Base-by-base conservation (phyloP, 148 eudicot genomes). In the Dysphania ambrosioides region DNA sequence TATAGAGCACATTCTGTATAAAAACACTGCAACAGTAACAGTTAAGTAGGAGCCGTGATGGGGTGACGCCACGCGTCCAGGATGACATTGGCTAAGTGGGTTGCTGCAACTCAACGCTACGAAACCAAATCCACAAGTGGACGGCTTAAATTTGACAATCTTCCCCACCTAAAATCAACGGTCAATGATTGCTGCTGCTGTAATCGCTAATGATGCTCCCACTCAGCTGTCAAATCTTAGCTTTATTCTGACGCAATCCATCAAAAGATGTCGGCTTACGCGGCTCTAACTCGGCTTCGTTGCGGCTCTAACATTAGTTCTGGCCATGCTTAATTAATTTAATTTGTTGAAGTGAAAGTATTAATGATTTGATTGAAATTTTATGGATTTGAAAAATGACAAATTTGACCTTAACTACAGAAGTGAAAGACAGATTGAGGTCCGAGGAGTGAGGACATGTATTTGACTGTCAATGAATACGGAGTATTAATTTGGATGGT, bases 101-200 rank as follows among this genome's bases (percentile, higher is more conserved):
- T 67, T 75, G 72, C 78, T 75, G 72, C 35, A 27, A 75, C 72
- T 67, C 40, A 75, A 75, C 78, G 78, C 72, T 67, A 75, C 47
- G 65, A 55, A 75, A 66, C 5, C 38, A 8, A 34, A 5, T n/a
- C n/a, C 41, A 66, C 72, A 56, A 18, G 35, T 67, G 65, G 29
- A 67, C 66, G 66, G 56, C 32, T 40, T 4, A 1, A 16, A 67
- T 67, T 30, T 9, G 34, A 31, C 3, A 0, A 47, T 62, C 18
- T 60, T 19, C 11, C 8, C 10, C 13, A 21, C 16, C 2, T 32
- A 1, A 47, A 64, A n/a, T 74, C 62, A 74, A 59, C 27, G 55
- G 67, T 63, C 75, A 72, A 72, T 4, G 16, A 55, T 71, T 72
- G 5, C 75, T 27, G 71, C 68, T 36, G 55, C 16, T 53, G 24